Evolutionary conservation across 1,284 basidiomycete genomes (phyloP).

Genomic region (Vanrija humicola): DNA sequence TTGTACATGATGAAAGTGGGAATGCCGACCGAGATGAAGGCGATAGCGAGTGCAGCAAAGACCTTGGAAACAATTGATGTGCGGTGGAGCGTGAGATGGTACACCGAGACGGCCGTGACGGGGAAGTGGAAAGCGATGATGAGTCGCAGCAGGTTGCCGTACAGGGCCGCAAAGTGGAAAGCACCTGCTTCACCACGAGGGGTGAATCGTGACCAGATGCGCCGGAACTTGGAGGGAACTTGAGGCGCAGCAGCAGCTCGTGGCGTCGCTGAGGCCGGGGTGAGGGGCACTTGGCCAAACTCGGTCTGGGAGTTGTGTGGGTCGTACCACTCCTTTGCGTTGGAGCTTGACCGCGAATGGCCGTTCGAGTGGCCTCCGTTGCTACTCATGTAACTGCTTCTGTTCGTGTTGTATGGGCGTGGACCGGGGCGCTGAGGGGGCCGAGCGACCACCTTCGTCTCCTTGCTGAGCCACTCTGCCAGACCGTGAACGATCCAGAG

Average conservation of each 20-base stretch:
- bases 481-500: slow-evolving; percentile 66
- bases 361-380: background rate
- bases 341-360: slow-evolving; percentile 9
- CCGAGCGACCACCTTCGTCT: background rate
- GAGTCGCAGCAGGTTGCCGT: slow-evolving; percentile 83
- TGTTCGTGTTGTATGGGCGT: no score
- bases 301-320: slow-evolving; percentile 3
- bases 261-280: background rate
- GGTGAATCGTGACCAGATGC: slow-evolving; percentile 46
- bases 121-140: slow-evolving; percentile 90
- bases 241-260: background rate
- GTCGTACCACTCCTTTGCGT: slow-evolving; percentile 19
- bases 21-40: slow-evolving; percentile 70
- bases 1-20: slow-evolving; percentile 71
- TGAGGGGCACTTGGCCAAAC: slow-evolving; percentile 6
- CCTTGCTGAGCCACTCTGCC: slow-evolving; percentile 24
- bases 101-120: slow-evolving; percentile 83
- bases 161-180: slow-evolving; percentile 48
- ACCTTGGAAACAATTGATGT: slow-evolving; percentile 50
- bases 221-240: slow-evolving; percentile 17
- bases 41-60: slow-evolving; percentile 55
- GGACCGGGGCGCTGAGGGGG: no score
- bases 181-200: slow-evolving; percentile 48
- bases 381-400: no score
- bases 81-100: slow-evolving; percentile 67